phyloP scores from a whole-genome alignment of 2,329 filamentous ascomycete genomes.

The Cercospora nicotianae region DNA sequence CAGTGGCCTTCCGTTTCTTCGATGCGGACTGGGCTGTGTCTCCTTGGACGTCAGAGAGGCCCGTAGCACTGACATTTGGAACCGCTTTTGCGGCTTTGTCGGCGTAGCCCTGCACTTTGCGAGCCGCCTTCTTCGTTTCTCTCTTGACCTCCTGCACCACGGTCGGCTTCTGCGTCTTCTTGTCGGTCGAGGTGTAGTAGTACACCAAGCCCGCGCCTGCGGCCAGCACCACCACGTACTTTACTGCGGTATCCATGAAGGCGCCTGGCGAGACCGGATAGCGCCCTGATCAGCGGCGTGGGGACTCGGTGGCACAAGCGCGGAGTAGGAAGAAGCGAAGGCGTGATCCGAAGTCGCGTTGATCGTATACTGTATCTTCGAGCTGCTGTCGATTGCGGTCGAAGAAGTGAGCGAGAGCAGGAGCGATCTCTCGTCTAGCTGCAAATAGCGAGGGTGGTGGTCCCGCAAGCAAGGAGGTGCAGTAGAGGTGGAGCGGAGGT shows the following conservation, averaged over 20 bases:
- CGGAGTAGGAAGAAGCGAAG: background rate
- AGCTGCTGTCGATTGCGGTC: background rate
- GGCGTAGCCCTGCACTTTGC: slow-evolving; percentile 13
- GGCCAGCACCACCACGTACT: slow-evolving; percentile 12
- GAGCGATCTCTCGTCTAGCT: background rate
- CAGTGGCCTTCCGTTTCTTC: slow-evolving; percentile 41
- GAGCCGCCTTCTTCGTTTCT: slow-evolving; percentile 16
- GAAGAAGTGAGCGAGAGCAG: background rate
- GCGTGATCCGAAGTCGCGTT: background rate
- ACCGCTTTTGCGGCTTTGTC: slow-evolving; percentile 13
- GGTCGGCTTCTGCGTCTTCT: slow-evolving; percentile 14
- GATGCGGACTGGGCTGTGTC: slow-evolving; percentile 13
- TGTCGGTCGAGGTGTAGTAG: slow-evolving; percentile 20
- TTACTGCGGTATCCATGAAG: slow-evolving; percentile 12
- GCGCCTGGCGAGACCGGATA: background rate
- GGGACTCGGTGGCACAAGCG: background rate
- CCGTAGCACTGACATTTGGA: background rate
- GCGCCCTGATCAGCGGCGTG: background rate
- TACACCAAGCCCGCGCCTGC: slow-evolving; percentile 8
- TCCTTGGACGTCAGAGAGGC: background rate
- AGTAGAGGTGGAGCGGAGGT: background rate
- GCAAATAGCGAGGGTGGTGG: background rate
- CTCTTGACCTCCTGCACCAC: slow-evolving; percentile 13
- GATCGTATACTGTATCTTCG: background rate
- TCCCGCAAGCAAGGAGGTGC: background rate